Conservation (phyloP, 2,329 filamentous ascomycete genomes). For the Xylariomycetidae sp. region DNA sequence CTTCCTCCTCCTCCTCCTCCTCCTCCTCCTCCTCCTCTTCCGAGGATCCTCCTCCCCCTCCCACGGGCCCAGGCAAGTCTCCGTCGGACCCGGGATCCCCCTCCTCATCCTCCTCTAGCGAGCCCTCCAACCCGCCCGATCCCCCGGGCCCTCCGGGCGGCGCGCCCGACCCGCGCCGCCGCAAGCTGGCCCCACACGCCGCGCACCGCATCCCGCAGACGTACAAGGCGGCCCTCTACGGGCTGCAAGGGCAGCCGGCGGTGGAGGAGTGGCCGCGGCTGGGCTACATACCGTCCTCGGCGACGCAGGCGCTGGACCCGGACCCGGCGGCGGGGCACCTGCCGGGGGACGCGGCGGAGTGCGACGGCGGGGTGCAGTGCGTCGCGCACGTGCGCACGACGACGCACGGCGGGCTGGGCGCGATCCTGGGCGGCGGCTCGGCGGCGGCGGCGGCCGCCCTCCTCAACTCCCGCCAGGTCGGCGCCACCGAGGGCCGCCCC, state of each 20-base stretch:
- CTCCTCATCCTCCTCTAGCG: too few species aligned
- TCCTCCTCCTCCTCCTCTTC: too few species aligned
- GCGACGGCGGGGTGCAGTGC: conserved; percentile 1
- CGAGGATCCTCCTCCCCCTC: too few species aligned
- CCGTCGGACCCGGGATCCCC: too few species aligned
- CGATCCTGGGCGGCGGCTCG: conserved; percentile 20
- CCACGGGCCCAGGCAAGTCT: too few species aligned
- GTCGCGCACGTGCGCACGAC: background rate
- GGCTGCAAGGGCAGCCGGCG: too few species aligned
- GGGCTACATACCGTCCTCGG: conserved; percentile 8
- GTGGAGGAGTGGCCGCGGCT: conserved; percentile 8
- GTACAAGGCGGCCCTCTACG: conserved; percentile 5
- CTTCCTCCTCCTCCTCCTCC: too few species aligned
- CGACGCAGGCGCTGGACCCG: background rate
- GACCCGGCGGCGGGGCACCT: conserved; percentile 4
- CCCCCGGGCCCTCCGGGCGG: too few species aligned
- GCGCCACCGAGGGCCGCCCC: background rate
- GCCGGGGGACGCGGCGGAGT: background rate
- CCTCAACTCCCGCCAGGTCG: conserved; percentile 1
- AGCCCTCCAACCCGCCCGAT: too few species aligned
- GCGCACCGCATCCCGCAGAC: background rate
- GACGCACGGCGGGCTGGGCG: conserved; percentile 10
- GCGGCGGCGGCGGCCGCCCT: conserved; percentile 17
- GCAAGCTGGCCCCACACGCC: conserved; percentile 16
- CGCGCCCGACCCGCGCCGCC: too few species aligned